phyloP scores from a whole-genome alignment of 306 rosid genomes.

The Cyclanthera cordifolia region DNA sequence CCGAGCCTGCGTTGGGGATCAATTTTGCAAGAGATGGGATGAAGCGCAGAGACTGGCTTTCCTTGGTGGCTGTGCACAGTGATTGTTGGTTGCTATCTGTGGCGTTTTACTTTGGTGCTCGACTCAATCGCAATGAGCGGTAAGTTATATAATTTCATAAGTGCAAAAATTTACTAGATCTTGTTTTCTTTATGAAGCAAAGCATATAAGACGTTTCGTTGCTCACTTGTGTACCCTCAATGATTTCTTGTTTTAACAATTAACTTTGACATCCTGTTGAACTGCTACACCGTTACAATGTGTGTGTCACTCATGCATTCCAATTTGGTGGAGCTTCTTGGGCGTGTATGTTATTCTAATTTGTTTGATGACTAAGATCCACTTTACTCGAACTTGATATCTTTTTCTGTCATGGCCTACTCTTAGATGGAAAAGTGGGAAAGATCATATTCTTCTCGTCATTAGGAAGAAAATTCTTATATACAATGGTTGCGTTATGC shows the following conservation, averaged over 20 bases:
- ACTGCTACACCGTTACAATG: neutral
- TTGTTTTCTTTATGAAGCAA: neutral
- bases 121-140: slow-evolving; percentile 55
- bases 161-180: neutral
- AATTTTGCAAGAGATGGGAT: slow-evolving; percentile 57
- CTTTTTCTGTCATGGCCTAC: neutral
- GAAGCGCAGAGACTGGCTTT: slow-evolving; percentile 49
- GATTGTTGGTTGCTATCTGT: slow-evolving; percentile 55
- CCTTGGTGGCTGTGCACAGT: slow-evolving; percentile 47
- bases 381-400: neutral
- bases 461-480: neutral
- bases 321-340: neutral
- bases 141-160: slow-evolving; percentile 3
- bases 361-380: neutral
- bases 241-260: neutral
- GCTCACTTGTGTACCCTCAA: neutral
- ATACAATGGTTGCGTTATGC: neutral
- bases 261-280: neutral
- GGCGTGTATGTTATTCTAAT: neutral
- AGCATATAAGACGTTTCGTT: neutral
- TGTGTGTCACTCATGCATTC: neutral
- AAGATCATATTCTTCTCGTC: neutral
- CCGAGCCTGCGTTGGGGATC: slow-evolving; percentile 50
- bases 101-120: slow-evolving; percentile 51
- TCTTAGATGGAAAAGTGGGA: neutral